phyloP scores from a whole-genome alignment of 352 stramenopile genomes.

The Phytophthora ramorum region DNA sequence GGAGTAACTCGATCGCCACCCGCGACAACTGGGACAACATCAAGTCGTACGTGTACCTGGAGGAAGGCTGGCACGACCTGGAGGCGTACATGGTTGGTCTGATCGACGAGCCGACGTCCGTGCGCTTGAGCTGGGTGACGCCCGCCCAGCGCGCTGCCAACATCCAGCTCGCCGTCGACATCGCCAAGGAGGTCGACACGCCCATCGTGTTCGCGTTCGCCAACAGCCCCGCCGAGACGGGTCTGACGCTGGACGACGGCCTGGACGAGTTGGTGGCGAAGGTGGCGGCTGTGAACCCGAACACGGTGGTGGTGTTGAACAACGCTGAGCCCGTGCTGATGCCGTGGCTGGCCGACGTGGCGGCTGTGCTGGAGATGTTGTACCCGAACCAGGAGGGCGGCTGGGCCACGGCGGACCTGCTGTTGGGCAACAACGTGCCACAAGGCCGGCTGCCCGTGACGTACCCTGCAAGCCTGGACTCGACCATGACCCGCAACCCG shows the following conservation, averaged over 20 bases:
- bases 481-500: constrained; percentile 38
- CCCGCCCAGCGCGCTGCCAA: constrained; percentile 37
- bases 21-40: constrained; percentile 43
- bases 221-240: constrained; percentile 32
- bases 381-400: constrained; percentile 47
- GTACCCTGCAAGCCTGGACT: constrained; percentile 34
- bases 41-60: constrained; percentile 39
- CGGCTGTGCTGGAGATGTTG: constrained; percentile 42
- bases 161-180: constrained; percentile 40
- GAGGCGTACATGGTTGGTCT: constrained; percentile 33
- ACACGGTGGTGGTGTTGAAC: constrained; percentile 45
- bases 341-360: constrained; percentile 39
- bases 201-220: constrained; percentile 43
- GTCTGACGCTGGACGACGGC: constrained; percentile 37
- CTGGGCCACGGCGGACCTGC: constrained; percentile 39
- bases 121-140: constrained; percentile 40
- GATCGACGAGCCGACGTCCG: constrained; percentile 36
- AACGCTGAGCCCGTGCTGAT: constrained; percentile 40
- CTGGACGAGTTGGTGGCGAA: constrained; percentile 37
- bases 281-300: constrained; percentile 40
- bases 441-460: constrained; percentile 40
- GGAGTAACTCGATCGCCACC: constrained; percentile 42
- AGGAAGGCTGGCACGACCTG: constrained; percentile 37
- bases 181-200: constrained; percentile 37
- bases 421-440: constrained; percentile 38